Evolutionary conservation across 768 basidiomycete genomes (phyloP), one percentile per base, ranked within the genome.

Genomic region (Imleria badia): DNA sequence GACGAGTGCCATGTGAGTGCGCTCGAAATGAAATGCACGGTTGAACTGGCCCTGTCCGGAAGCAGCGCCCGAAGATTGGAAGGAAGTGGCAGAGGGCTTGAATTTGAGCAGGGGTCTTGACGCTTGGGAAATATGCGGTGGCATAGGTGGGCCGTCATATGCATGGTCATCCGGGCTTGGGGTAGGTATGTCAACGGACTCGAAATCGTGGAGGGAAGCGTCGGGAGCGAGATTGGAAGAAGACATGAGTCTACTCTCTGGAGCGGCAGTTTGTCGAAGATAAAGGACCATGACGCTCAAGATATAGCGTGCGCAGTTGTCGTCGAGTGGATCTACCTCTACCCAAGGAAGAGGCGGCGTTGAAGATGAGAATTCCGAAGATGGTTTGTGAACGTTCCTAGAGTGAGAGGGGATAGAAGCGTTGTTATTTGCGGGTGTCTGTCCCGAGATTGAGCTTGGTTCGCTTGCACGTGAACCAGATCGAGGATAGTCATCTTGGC

Each of bases 231-330:
- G 76, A 59, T 78, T 84, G 20, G 82, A 81, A 19, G 83, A 79
- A 65, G 81, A 83, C 72, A 81, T 78, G n/a, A 82, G 72, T 10
- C 79, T 75, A 31, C 74, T 71, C 17, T 88, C 84, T 20, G 77
- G 70, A 33, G 80, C 74, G 1, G 83, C 76, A 0, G 87, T 86
- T 66, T 91, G 86, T 17, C 90, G 82, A 34, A 93, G 79, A 67
- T 89, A 91, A n/a, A 87, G 72, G 17, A 91, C 80, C 82, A 94
- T 85, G 41, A 94, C 86, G 66, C 84, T 86, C 49, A 94, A 75
- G 42, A 93, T 79, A 67, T 93, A 92, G 67, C 81, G 83, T 23
- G 90, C 91, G 60, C 90, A 87, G 34, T 79, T 77, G 56, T 95
- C 94, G 56, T 95, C 89, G 36, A 96, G 76, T 2, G 89, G 82